These are phyloP conservation scores for Trypanosoma avium DNA, from an alignment of 208 protist species.

Conservation along the genomic window DNA sequence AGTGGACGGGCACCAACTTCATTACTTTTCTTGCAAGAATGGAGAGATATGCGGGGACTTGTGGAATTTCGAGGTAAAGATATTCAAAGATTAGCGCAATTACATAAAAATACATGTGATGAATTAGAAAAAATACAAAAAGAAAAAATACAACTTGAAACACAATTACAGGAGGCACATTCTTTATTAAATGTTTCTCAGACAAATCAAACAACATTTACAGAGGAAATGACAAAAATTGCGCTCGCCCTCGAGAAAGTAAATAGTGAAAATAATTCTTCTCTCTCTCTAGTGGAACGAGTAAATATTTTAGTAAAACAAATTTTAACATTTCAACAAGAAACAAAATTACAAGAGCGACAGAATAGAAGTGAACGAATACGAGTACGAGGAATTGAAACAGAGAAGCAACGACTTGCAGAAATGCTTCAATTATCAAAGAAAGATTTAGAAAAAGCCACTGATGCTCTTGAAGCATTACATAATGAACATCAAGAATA, in stretches of 20 bases:
- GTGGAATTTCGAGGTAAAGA: neutral
- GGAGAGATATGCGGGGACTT: neutral
- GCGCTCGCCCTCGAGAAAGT: too few relatives aligned
- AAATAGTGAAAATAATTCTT: neutral
- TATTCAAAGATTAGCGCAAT: constrained; percentile 8
- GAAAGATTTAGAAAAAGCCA: constrained; percentile 6
- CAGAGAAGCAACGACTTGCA: neutral
- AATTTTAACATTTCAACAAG: too few relatives aligned
- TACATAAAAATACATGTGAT: neutral
- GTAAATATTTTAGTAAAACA: too few relatives aligned
- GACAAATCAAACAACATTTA: neutral
- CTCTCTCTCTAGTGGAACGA: neutral
- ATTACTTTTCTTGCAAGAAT: constrained; percentile 15
- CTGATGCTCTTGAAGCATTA: neutral
- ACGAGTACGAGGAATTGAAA: neutral
- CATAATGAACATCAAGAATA: neutral
- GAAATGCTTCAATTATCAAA: neutral
- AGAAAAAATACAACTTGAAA: neutral
- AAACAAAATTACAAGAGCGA: too few relatives aligned
- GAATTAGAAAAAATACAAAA: neutral
- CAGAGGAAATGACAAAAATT: neutral
- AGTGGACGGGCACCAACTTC: neutral
- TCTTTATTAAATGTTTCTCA: neutral
- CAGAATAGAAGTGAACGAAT: neutral
- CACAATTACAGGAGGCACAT: neutral